phyloP scores from a whole-genome alignment of 371 early-diverging fungal genomes.

The Rhizopus stolonifer region DNA sequence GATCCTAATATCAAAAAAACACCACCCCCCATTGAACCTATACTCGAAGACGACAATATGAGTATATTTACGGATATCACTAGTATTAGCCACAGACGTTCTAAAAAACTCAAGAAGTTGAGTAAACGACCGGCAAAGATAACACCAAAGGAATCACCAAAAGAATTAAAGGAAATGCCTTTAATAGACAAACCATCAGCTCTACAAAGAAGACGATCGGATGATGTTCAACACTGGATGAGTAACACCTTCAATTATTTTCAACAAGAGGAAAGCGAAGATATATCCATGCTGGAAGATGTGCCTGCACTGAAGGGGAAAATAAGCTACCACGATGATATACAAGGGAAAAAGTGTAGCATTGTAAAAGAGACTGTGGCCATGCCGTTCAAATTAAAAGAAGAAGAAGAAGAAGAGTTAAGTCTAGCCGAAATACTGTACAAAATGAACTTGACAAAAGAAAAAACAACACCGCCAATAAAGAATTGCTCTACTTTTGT shows the following conservation, averaged over 20 bases:
- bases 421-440: conserved; percentile 37
- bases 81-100: conserved; percentile 37
- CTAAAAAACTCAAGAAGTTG: conserved; percentile 14
- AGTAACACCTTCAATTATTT: not conserved
- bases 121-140: conserved; percentile 20
- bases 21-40: conserved; percentile 47
- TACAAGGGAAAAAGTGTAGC: not conserved
- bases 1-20: conserved; percentile 25
- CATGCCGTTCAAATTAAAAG: not conserved
- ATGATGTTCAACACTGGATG: conserved; percentile 47
- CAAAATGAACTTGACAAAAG: conserved; percentile 22
- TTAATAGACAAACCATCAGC: conserved; percentile 26
- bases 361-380: not conserved
- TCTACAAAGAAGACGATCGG: conserved; percentile 41
- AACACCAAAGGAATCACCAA: too few species aligned
- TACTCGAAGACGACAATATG: conserved; percentile 43
- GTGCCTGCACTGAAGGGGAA: too few species aligned
- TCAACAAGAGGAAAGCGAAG: too few species aligned
- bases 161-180: conserved; percentile 4
- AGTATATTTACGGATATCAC: conserved; percentile 43
- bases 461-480: conserved; percentile 7
- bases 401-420: conserved; percentile 36
- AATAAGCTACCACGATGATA: too few species aligned
- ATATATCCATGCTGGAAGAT: too few species aligned
- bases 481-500: too few species aligned